Percentiles rank a stretch among this genome's conserved stretches.
These are phyloP conservation scores for Massariosphaeria phaeospora DNA, from an alignment of 495 filamentous ascomycete species.

Conservation along the genomic window DNA sequence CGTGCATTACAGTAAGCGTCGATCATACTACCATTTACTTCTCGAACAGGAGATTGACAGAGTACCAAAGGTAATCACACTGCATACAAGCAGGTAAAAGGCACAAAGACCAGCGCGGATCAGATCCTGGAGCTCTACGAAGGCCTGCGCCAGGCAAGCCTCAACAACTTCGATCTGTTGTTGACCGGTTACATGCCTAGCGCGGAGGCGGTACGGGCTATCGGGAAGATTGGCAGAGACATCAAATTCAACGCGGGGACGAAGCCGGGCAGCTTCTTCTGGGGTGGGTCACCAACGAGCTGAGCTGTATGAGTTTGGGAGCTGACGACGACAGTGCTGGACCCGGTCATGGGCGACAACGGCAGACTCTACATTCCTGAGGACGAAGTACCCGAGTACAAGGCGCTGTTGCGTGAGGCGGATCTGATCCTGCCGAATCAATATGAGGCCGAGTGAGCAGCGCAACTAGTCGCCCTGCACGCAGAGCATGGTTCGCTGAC, in stretches of 20 bases:
- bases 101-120: slow-evolving; percentile 68
- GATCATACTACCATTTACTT: not conserved
- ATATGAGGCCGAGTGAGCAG: slow-evolving; percentile 84
- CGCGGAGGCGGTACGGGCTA: slow-evolving; percentile 72
- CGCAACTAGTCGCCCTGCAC: slow-evolving; percentile 1
- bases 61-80: slow-evolving; percentile 73
- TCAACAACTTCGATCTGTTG: slow-evolving; percentile 85
- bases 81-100: slow-evolving; percentile 81
- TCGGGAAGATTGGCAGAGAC: slow-evolving; percentile 77
- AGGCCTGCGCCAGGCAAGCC: slow-evolving; percentile 73
- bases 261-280: slow-evolving; percentile 79
- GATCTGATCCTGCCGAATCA: slow-evolving; percentile 95
- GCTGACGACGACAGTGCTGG: slow-evolving; percentile 57
- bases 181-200: slow-evolving; percentile 89
- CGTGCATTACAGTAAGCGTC: slow-evolving; percentile 75
- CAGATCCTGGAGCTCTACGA: slow-evolving; percentile 82
- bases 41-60: slow-evolving; percentile 10
- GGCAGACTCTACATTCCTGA: slow-evolving; percentile 83
- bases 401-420: slow-evolving; percentile 66
- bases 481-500: not conserved
- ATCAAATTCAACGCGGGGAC: slow-evolving; percentile 60
- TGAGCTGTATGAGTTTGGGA: not conserved
- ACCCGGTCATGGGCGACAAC: slow-evolving; percentile 97
- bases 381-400: slow-evolving; percentile 88
- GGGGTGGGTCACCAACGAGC: slow-evolving; percentile 51